Conservation (phyloP, 139 green algal species). For the Coelastrella sp. region DNA sequence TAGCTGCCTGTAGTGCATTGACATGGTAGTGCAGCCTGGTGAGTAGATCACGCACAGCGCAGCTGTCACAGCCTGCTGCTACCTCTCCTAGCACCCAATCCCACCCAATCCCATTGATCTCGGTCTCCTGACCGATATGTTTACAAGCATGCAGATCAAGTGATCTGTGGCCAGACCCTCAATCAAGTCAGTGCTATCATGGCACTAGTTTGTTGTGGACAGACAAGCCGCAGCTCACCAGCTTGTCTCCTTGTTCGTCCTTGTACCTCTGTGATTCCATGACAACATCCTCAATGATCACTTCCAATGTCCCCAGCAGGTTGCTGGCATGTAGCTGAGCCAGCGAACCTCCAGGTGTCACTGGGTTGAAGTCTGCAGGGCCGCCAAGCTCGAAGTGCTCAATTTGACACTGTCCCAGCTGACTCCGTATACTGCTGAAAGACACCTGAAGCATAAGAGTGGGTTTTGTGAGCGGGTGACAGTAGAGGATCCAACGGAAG, state of each 20-base stretch:
- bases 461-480: too few relatives aligned
- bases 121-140: too few relatives aligned
- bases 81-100: too few relatives aligned
- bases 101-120: too few relatives aligned
- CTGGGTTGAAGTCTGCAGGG: conserved; percentile 8
- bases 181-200: too few relatives aligned
- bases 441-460: conserved; percentile 37
- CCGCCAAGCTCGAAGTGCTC: conserved; percentile 25
- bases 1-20: conserved; percentile 11
- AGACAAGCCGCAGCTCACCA: not conserved
- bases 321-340: conserved; percentile 48
- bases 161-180: too few relatives aligned
- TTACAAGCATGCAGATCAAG: too few relatives aligned
- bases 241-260: conserved; percentile 3
- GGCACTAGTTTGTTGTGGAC: too few relatives aligned
- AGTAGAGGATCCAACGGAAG: too few relatives aligned
- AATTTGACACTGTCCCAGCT: not conserved
- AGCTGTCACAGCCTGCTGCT: too few relatives aligned
- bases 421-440: not conserved
- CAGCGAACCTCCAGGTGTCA: conserved; percentile 37
- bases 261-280: conserved; percentile 24
- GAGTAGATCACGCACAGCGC: too few relatives aligned
- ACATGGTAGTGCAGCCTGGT: not conserved
- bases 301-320: conserved; percentile 62
- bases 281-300: conserved; percentile 66